Percentiles rank a stretch among this genome's conserved stretches.
phyloP scores from a whole-genome alignment of 1,284 basidiomycete genomes.

The Ustilago bromivora region DNA sequence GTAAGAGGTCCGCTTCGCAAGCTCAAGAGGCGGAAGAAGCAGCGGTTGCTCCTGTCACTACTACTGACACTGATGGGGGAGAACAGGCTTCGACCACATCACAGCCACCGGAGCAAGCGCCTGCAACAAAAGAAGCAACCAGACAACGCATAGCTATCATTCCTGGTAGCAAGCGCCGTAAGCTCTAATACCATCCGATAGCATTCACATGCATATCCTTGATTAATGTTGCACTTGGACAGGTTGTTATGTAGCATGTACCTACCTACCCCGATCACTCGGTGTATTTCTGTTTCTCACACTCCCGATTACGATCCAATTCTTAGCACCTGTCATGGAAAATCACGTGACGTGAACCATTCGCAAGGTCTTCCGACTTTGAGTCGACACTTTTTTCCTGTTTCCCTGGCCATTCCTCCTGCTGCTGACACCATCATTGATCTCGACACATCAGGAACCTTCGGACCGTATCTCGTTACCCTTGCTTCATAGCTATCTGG shows the following conservation, averaged over 20 bases:
- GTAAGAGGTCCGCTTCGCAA: background rate
- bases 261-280: background rate
- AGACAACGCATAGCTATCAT: constrained; percentile 22
- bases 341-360: background rate
- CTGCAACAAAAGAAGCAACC: background rate
- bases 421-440: too few species aligned
- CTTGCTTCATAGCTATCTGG: too few species aligned
- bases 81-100: background rate
- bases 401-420: too few species aligned
- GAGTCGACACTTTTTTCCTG: background rate
- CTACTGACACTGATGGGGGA: background rate
- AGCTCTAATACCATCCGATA: constrained; percentile 9
- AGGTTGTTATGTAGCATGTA: background rate
- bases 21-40: background rate
- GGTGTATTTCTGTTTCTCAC: background rate
- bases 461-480: too few species aligned
- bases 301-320: too few species aligned
- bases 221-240: background rate
- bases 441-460: too few species aligned
- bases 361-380: background rate
- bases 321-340: background rate
- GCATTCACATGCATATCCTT: background rate
- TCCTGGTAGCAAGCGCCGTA: constrained; percentile 38
- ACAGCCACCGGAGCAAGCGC: background rate
- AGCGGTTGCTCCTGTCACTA: background rate